A percentile compares a stretch with the other conserved stretches of the same genome.
These are phyloP conservation scores for Ascochyta lentis DNA, from an alignment of 2,329 filamentous ascomycete genomes.

Conservation along the genomic window DNA sequence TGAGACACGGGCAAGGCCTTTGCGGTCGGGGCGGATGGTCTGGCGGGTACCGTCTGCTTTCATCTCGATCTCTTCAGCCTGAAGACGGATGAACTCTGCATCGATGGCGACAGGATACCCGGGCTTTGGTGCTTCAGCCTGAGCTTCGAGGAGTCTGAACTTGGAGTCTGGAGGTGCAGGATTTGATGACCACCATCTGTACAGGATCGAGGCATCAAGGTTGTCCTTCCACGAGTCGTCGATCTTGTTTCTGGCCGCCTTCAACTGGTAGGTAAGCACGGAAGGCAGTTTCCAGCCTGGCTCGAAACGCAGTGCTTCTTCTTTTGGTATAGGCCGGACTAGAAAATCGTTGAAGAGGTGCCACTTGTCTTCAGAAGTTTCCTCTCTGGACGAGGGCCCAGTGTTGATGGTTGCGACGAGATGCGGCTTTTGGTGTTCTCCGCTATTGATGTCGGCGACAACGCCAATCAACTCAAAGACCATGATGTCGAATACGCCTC, in stretches of 20 bases:
- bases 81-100: constrained; percentile 93
- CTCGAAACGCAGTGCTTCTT: constrained; percentile 89
- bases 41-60: constrained; percentile 92
- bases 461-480: constrained; percentile 92
- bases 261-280: constrained; percentile 84
- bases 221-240: constrained; percentile 85
- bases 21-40: constrained; percentile 88
- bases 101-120: constrained; percentile 86
- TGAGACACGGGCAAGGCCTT: constrained; percentile 90
- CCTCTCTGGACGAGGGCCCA: constrained; percentile 67
- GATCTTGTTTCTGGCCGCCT: constrained; percentile 78
- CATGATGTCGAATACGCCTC: constrained; percentile 78
- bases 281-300: constrained; percentile 92
- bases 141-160: constrained; percentile 64
- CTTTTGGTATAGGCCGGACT: constrained; percentile 77
- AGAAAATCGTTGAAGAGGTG: constrained; percentile 98
- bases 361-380: constrained; percentile 75
- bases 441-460: constrained; percentile 87
- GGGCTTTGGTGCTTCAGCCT: constrained; percentile 70
- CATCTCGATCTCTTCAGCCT: constrained; percentile 93
- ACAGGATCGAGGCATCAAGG: constrained; percentile 85
- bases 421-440: constrained; percentile 85
- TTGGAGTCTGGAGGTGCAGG: constrained; percentile 57
- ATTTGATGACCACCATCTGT: constrained; percentile 68
- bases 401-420: constrained; percentile 91